Conservation (phyloP, 495 filamentous ascomycete genomes). For the Aspergillus taichungensis region DNA sequence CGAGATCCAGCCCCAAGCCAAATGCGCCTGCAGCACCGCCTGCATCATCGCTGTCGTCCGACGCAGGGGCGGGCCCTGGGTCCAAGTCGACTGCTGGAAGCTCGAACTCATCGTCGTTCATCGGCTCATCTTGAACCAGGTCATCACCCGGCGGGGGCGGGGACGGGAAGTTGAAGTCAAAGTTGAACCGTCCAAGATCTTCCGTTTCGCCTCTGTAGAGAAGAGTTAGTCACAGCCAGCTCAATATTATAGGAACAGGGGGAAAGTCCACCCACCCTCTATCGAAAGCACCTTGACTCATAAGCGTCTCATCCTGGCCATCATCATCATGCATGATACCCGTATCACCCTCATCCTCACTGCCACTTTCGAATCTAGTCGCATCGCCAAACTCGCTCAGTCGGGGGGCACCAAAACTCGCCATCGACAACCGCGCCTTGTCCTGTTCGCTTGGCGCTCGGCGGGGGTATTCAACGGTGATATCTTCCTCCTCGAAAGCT, state of each 20-base stretch:
- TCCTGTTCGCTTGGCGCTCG: conserved; percentile 48
- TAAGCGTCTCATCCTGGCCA: conserved; percentile 21
- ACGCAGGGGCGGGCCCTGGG: conserved; percentile 11
- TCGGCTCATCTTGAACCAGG: conserved; percentile 17
- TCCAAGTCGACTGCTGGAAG: conserved; percentile 26
- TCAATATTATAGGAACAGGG: not conserved
- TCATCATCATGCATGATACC: conserved; percentile 33
- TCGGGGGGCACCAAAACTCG: conserved; percentile 46
- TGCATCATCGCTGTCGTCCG: conserved; percentile 16
- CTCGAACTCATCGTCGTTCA: conserved; percentile 33
- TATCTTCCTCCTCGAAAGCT: conserved; percentile 59
- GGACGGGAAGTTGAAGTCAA: conserved; percentile 38
- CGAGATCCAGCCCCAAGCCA: conserved; percentile 22
- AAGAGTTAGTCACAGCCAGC: conserved; percentile 19
- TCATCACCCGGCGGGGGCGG: conserved; percentile 22
- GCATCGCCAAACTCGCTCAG: conserved; percentile 54
- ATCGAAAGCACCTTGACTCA: conserved; percentile 32
- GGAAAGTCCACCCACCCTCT: conserved; percentile 25
- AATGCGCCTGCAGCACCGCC: conserved; percentile 19
- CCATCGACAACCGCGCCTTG: conserved; percentile 37
- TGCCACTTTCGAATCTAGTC: conserved; percentile 39
- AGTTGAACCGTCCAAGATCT: conserved; percentile 35
- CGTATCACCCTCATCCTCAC: conserved; percentile 39
- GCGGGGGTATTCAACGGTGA: conserved; percentile 62
- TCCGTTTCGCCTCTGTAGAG: conserved; percentile 37